Evolutionary conservation across 1,284 basidiomycete genomes (phyloP).

Genomic region (Cerioporus squamosus): DNA sequence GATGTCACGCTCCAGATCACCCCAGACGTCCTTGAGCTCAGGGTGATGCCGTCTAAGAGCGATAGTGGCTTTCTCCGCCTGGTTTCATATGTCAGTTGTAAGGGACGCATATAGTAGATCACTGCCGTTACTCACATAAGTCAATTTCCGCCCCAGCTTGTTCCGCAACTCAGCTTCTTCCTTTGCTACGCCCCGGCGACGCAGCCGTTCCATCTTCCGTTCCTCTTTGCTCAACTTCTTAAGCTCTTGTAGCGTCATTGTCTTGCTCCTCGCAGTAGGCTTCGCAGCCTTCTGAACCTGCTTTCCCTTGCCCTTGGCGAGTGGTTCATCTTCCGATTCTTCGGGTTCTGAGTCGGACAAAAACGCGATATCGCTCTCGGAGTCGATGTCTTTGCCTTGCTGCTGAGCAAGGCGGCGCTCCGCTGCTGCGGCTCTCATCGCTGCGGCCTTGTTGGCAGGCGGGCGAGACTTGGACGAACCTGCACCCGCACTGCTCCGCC

Average conservation of each 20-base stretch:
- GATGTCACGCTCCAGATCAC: constrained; percentile 74
- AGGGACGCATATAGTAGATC: neutral
- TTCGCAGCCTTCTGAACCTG: constrained; percentile 35
- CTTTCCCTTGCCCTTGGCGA: constrained; percentile 34
- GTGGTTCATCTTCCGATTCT: constrained; percentile 25
- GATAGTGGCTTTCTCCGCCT: constrained; percentile 81
- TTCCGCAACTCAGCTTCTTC: constrained; percentile 17
- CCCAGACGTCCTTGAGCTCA: constrained; percentile 89
- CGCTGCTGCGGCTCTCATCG: constrained; percentile 54
- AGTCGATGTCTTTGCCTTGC: constrained; percentile 37
- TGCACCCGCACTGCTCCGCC: constrained; percentile 40
- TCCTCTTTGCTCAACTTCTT: constrained; percentile 33
- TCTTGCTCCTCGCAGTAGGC: constrained; percentile 26
- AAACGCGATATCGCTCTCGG: constrained; percentile 22
- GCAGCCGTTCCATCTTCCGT: constrained; percentile 28
- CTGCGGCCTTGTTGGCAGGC: constrained; percentile 44
- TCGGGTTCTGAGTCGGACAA: constrained; percentile 15
- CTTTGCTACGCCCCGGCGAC: constrained; percentile 29
- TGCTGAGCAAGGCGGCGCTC: constrained; percentile 50
- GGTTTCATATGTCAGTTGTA: neutral
- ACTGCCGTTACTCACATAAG: constrained; percentile 5
- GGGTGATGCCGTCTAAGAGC: constrained; percentile 69
- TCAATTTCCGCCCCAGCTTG: constrained; percentile 17
- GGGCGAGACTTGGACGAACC: constrained; percentile 40
- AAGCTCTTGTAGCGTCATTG: constrained; percentile 42